Percentiles rank a stretch among this genome's conserved stretches.
phyloP scores from a whole-genome alignment of 495 filamentous ascomycete genomes.

The Penicillium argentinense region DNA sequence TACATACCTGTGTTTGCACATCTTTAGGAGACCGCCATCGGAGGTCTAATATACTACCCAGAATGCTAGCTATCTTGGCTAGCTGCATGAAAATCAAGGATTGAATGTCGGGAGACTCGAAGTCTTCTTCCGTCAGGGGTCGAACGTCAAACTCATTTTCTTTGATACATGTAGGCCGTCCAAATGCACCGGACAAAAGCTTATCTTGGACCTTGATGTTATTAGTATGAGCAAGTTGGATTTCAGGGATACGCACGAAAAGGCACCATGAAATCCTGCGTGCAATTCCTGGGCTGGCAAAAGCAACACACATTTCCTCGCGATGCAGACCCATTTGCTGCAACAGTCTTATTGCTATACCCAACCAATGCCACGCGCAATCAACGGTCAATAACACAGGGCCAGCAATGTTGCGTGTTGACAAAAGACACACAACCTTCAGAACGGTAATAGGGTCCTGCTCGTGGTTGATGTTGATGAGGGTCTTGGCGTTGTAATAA shows the following conservation, averaged over 20 bases:
- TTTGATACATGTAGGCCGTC: background rate
- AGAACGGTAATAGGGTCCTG: slow-evolving; percentile 1
- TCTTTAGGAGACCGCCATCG: too few species aligned
- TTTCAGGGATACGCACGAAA: too few species aligned
- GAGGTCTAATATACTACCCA: too few species aligned
- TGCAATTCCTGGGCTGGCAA: background rate
- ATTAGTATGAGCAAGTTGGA: too few species aligned
- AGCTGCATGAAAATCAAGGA: background rate
- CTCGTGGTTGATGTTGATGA: slow-evolving; percentile 1
- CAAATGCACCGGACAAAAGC: background rate
- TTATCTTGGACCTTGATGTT: slow-evolving; percentile 4
- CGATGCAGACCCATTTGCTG: slow-evolving; percentile 2
- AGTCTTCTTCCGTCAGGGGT: background rate
- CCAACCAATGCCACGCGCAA: background rate
- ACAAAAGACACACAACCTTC: background rate
- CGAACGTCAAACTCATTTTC: background rate
- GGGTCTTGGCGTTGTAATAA: background rate
- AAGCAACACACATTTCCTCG: too few species aligned
- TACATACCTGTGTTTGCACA: too few species aligned
- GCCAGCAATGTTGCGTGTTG: background rate
- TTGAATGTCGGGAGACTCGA: background rate
- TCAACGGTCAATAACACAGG: slow-evolving; percentile 1
- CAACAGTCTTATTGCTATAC: background rate
- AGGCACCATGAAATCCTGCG: slow-evolving; percentile 2
- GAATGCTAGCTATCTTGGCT: background rate